Conservation (phyloP, 2,329 filamentous ascomycete species). For the Penicillium palitans region DNA sequence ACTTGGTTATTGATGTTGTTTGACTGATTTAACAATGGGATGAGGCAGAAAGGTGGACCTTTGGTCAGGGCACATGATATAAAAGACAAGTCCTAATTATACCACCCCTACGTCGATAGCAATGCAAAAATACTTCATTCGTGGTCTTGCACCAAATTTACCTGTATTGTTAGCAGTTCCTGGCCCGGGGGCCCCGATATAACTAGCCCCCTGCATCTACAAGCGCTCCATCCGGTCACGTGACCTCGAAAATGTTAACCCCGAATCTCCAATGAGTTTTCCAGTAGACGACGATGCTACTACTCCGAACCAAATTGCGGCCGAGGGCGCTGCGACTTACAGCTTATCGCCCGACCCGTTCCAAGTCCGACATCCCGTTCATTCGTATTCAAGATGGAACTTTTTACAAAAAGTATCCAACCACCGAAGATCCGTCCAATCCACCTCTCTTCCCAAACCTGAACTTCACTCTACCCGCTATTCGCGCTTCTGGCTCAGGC, state of each 20-base stretch:
- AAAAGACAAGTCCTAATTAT: not conserved
- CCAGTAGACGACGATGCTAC: conserved; percentile 14
- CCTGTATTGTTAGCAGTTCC: not conserved
- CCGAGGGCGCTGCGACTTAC: conserved; percentile 6
- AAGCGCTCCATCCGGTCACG: not conserved
- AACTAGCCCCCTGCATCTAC: not conserved
- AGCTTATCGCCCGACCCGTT: conserved; percentile 3
- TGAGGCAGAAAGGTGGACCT: not conserved
- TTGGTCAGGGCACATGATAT: not conserved
- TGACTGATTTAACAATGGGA: not conserved
- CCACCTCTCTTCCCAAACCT: conserved; percentile 72
- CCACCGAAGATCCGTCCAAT: conserved; percentile 49
- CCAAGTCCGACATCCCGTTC: conserved; percentile 50
- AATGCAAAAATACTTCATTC: not conserved
- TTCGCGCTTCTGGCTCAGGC: not conserved
- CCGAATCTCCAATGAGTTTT: conserved; percentile 7
- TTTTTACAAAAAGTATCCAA: conserved; percentile 77
- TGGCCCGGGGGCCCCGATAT: not conserved
- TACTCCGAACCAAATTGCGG: conserved; percentile 17
- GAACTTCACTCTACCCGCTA: conserved; percentile 63
- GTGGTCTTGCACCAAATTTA: not conserved
- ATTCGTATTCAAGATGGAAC: conserved; percentile 75
- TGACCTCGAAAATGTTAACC: not conserved
- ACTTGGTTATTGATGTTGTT: not conserved
- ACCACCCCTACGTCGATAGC: not conserved